Conservation (phyloP, 2,329 filamentous ascomycete species). For the Penicillium corylophilum region DNA sequence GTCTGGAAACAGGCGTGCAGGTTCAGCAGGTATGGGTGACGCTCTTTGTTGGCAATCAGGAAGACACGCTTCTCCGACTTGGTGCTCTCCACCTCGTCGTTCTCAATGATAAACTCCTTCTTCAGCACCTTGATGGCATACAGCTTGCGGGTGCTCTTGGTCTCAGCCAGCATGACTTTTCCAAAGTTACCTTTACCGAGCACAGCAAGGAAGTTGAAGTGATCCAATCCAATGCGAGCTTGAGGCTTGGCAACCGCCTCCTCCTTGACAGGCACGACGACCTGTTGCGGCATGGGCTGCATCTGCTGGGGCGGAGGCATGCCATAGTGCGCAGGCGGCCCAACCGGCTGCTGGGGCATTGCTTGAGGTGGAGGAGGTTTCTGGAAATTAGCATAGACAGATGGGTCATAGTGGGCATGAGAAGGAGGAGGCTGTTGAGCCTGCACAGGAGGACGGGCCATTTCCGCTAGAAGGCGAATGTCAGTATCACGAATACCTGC, state of each 20-base stretch:
- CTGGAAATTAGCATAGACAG: slow-evolving; percentile 41
- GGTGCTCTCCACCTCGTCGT: slow-evolving; percentile 97
- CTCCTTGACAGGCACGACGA: slow-evolving; percentile 25
- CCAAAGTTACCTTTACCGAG: slow-evolving; percentile 99
- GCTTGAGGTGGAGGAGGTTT: slow-evolving; percentile 30
- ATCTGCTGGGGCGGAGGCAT: slow-evolving; percentile 28
- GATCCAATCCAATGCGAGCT: slow-evolving; percentile 85
- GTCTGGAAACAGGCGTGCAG: slow-evolving; percentile 99
- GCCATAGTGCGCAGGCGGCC: slow-evolving; percentile 22
- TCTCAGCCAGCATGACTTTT: slow-evolving; percentile 99
- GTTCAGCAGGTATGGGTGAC: slow-evolving; percentile 92
- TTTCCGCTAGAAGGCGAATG: slow-evolving; percentile 40
- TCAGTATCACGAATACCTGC: slow-evolving; percentile 13
- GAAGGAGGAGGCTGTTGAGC: slow-evolving; percentile 38
- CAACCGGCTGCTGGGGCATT: slow-evolving; percentile 22
- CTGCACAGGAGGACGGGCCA: slow-evolving; percentile 38
- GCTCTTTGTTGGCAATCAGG: slow-evolving; percentile 92
- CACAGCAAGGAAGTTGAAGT: slow-evolving; percentile 98
- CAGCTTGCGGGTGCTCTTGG: slow-evolving; percentile 84
- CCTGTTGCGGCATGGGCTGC: slow-evolving; percentile 23
- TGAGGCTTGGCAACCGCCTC: slow-evolving; percentile 33
- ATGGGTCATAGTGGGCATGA: slow-evolving; percentile 48
- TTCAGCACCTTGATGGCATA: slow-evolving; percentile 99
- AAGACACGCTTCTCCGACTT: slow-evolving; percentile 97
- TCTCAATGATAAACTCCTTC: slow-evolving; percentile 99